Evolutionary conservation across 2,329 filamentous ascomycete species (phyloP).

Genomic region (Xylaria sp.): DNA sequence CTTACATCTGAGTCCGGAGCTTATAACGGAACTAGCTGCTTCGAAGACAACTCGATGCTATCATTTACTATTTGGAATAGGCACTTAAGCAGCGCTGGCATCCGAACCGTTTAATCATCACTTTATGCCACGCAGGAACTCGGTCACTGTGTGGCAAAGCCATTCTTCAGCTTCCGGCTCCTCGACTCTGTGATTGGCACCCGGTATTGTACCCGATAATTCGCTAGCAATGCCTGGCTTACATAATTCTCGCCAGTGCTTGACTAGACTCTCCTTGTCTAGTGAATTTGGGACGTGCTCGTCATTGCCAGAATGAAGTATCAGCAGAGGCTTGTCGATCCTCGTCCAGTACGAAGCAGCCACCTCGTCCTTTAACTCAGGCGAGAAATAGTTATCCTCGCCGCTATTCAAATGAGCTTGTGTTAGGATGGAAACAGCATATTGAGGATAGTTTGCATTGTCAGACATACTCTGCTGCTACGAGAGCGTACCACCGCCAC

Average conservation of each 20-base stretch:
- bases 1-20: neutral
- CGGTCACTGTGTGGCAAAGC: slow-evolving; percentile 58
- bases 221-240: slow-evolving; percentile 57
- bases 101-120: slow-evolving; percentile 1
- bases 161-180: slow-evolving; percentile 58
- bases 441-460: neutral
- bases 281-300: slow-evolving; percentile 69
- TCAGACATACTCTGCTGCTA: slow-evolving; percentile 59
- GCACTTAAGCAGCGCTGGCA: neutral
- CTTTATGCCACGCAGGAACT: slow-evolving; percentile 54
- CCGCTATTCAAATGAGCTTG: slow-evolving; percentile 56
- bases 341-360: slow-evolving; percentile 72
- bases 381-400: slow-evolving; percentile 90
- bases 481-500: slow-evolving; percentile 62
- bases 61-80: neutral
- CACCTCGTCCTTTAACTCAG: slow-evolving; percentile 68
- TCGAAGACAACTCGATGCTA: neutral
- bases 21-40: neutral
- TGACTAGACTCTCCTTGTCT: slow-evolving; percentile 66
- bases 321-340: slow-evolving; percentile 68
- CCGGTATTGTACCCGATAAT: slow-evolving; percentile 64
- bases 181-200: slow-evolving; percentile 62
- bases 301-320: slow-evolving; percentile 73
- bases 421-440: neutral
- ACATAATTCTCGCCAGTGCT: slow-evolving; percentile 63